A percentile compares a stretch with the other conserved stretches of the same genome.
Evolutionary conservation across 768 basidiomycete genomes (phyloP).

Genomic region (Galerina sulciceps): DNA sequence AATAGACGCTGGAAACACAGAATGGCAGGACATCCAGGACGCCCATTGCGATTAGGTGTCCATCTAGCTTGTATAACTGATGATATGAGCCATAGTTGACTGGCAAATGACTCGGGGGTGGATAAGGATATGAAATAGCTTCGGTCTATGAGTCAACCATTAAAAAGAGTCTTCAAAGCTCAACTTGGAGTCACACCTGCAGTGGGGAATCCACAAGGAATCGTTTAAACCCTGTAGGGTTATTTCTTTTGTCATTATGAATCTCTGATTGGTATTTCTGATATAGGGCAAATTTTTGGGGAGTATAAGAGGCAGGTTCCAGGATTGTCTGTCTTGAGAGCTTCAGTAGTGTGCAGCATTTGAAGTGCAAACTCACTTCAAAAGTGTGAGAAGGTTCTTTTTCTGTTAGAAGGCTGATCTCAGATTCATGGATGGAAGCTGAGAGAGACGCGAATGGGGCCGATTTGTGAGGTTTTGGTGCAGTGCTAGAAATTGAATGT

Average conservation of each 20-base stretch:
- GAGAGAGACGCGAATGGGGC: conserved; percentile 44
- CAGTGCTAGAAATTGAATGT: background rate
- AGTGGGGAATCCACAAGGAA: conserved; percentile 87
- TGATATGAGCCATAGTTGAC: conserved; percentile 91
- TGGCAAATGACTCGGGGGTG: conserved; percentile 65
- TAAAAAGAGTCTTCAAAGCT: background rate
- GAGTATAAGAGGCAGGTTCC: conserved; percentile 75
- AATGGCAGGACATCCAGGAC: conserved; percentile 89
- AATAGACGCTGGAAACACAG: conserved; percentile 86
- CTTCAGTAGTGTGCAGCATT: background rate
- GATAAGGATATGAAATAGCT: conserved; percentile 59
- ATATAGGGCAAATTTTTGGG: conserved; percentile 83
- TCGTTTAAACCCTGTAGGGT: conserved; percentile 55
- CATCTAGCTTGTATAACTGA: conserved; percentile 85
- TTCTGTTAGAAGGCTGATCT: conserved; percentile 39
- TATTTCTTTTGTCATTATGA: conserved; percentile 68
- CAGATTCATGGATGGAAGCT: conserved; percentile 59
- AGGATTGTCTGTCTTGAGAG: conserved; percentile 58
- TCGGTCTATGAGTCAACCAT: conserved; percentile 43
- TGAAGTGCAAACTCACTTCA: conserved; percentile 45
- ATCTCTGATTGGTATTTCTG: conserved; percentile 77
- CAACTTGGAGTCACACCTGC: conserved; percentile 45
- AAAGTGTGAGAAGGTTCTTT: conserved; percentile 53
- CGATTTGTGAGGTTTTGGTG: conserved; percentile 12
- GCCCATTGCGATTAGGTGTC: conserved; percentile 79